Conservation (phyloP, 495 filamentous ascomycete species). For the Neurospora sp. region DNA sequence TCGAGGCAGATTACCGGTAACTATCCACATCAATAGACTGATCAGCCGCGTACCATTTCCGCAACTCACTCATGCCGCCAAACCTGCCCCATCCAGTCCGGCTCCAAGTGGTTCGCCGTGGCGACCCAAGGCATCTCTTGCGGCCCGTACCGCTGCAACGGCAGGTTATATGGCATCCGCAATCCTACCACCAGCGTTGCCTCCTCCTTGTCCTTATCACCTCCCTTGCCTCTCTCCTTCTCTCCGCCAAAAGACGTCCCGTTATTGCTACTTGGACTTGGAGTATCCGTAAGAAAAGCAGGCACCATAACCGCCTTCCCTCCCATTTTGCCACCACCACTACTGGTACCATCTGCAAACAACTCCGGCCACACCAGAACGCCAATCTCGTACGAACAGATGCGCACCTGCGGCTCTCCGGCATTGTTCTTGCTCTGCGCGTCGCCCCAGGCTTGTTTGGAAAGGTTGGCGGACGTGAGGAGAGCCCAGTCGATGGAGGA, state of each 20-base stretch:
- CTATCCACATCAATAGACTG: not conserved
- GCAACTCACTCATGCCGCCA: constrained; percentile 13
- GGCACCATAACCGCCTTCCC: constrained; percentile 51
- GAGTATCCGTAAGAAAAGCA: constrained; percentile 54
- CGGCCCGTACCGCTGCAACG: constrained; percentile 51
- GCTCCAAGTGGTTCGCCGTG: constrained; percentile 46
- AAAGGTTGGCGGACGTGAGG: constrained; percentile 76
- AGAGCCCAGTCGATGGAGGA: constrained; percentile 93
- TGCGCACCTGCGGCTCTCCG: constrained; percentile 45
- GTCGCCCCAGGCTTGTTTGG: constrained; percentile 85
- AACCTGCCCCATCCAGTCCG: constrained; percentile 55
- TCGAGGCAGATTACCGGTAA: not conserved
- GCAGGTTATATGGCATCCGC: constrained; percentile 77
- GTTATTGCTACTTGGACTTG: not conserved
- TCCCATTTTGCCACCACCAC: not conserved
- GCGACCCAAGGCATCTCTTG: constrained; percentile 73
- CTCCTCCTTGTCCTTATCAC: not conserved
- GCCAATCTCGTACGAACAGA: constrained; percentile 78
- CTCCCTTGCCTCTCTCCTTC: not conserved
- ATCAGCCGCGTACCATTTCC: not conserved
- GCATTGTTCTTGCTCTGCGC: constrained; percentile 24
- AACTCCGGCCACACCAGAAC: constrained; percentile 78
- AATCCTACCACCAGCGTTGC: constrained; percentile 47
- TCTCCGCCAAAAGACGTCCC: not conserved
- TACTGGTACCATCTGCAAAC: constrained; percentile 25